Conservation (phyloP, 345 rosid genomes). For the Sisymbrium altissimum region DNA sequence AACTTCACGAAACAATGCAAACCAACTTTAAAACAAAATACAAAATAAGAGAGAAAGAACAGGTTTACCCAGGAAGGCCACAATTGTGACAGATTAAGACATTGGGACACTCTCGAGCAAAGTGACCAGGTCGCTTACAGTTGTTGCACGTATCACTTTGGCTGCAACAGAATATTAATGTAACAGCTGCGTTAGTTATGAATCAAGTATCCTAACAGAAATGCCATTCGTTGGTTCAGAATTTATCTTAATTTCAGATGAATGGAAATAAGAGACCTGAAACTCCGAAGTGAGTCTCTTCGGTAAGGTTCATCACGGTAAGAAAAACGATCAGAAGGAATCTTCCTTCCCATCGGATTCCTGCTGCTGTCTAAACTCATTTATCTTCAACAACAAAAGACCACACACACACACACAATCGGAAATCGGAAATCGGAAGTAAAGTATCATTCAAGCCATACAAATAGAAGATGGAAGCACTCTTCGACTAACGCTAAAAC, state of each 20-base stretch:
- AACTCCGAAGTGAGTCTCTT: not conserved
- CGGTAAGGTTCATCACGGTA: conserved; percentile 82
- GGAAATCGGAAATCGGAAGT: no score
- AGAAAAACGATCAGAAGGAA: conserved; percentile 70
- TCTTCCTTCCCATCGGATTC: conserved; percentile 67
- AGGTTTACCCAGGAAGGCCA: conserved; percentile 74
- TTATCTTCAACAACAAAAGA: not conserved
- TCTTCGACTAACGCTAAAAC: no score
- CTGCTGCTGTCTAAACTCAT: conserved; percentile 46
- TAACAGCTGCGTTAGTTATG: not conserved
- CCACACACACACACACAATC: no score
- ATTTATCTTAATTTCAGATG: not conserved
- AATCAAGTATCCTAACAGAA: not conserved
- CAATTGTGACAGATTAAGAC: conserved; percentile 89
- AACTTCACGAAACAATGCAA: no score
- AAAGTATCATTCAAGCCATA: no score
- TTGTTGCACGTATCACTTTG: conserved; percentile 75
- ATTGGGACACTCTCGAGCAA: conserved; percentile 85
- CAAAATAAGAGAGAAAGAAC: not conserved
- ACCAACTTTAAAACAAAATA: no score
- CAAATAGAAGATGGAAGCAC: no score
- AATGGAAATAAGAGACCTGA: not conserved
- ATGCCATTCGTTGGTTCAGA: not conserved
- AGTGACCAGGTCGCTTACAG: conserved; percentile 85
- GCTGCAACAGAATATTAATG: no score